Base-by-base conservation (phyloP, 1,284 basidiomycete species). In the Porodaedalea pini region DNA sequence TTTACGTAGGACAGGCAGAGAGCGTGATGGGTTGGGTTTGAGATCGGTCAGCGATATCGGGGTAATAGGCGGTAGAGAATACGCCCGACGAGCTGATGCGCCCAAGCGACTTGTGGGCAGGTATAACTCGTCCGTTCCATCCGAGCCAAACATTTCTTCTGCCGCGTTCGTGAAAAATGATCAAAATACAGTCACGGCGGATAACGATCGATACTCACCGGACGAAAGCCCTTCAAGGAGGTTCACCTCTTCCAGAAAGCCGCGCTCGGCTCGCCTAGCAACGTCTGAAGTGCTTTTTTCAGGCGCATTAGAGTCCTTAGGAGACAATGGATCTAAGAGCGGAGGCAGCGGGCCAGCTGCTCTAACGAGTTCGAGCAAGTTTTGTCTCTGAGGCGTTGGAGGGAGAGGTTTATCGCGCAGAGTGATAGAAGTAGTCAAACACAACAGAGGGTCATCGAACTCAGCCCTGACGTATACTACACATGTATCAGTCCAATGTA, bases 381-480 rank as follows among this genome's bases (percentile, higher is more conserved):
- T 77, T 62, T 80, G 75, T n/a, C 79, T 74, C 5, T 78, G 73
- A 34, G 81, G 77, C 0, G 79, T 76, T 10, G 77, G 63, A 2
- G 78, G 71, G 2, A 88, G 68, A 0, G 84, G 80, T 62, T 82
- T 86, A 37, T 92, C 88, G 51, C 92, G 81, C 15, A 94, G 72
- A 0, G 92, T 94, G 11, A 84, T 79, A 0, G 89, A 92, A 2
- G 85, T 78, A 0, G 92, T 95, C 17, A 95, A 70, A 63, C 86
- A 92, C 15, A 94, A 77, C 4, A 94, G 69, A 2, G 92, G 92
- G 62, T 92, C 83, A 1, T 73, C 65, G 40, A 88, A 80, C 45
- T 78, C 76, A n/a, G 91, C 82, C 29, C 84, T 78, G 36, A 93
- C 73, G 68, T 88, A 94, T 0, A 85, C 91, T 88, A 27, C 13